Evolutionary conservation across 208 protist genomes (phyloP).

Genomic region (Trypanosoma grayi): DNA sequence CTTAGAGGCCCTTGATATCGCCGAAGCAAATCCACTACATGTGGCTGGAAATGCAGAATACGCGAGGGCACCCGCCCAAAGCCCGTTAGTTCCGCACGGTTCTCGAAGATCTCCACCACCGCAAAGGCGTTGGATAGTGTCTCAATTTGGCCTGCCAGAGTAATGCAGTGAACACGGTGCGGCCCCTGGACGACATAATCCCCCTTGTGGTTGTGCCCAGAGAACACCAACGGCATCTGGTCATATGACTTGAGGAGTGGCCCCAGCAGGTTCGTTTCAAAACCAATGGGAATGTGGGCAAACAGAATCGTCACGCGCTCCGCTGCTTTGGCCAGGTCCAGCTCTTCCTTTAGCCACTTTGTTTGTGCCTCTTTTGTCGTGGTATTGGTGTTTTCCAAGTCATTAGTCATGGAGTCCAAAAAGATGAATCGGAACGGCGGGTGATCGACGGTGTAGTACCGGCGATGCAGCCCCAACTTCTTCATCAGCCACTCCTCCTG

Average conservation of each 20-base stretch:
- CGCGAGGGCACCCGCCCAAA: slow-evolving; percentile 31
- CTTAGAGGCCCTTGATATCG: slow-evolving; percentile 8
- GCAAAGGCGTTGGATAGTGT: slow-evolving; percentile 32
- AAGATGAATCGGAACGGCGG: slow-evolving; percentile 33
- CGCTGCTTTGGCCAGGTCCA: slow-evolving; percentile 7
- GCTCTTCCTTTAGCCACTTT: slow-evolving; percentile 24
- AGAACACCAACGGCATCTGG: slow-evolving; percentile 29
- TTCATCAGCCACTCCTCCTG: slow-evolving; percentile 25
- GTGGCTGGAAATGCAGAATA: slow-evolving; percentile 19
- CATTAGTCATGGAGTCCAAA: slow-evolving; percentile 28
- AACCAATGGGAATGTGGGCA: slow-evolving; percentile 34
- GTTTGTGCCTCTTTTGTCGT: slow-evolving; percentile 23
- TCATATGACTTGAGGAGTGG: slow-evolving; percentile 16
- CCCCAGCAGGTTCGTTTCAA: slow-evolving; percentile 27
- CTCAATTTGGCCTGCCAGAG: slow-evolving; percentile 29
- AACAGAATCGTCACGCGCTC: slow-evolving; percentile 26
- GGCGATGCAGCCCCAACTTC: slow-evolving; percentile 20
- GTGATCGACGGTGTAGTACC: slow-evolving; percentile 30
- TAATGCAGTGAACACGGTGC: slow-evolving; percentile 25
- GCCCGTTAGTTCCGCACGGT: slow-evolving; percentile 30
- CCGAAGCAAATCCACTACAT: slow-evolving; percentile 5
- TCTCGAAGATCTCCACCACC: slow-evolving; percentile 28
- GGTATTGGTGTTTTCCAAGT: slow-evolving; percentile 11
- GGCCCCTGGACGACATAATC: slow-evolving; percentile 24
- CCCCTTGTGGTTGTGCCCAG: slow-evolving; percentile 35